These are phyloP conservation scores for Stagonosporopsis vannaccii DNA, from an alignment of 2,329 filamentous ascomycete species.

Conservation along the genomic window DNA sequence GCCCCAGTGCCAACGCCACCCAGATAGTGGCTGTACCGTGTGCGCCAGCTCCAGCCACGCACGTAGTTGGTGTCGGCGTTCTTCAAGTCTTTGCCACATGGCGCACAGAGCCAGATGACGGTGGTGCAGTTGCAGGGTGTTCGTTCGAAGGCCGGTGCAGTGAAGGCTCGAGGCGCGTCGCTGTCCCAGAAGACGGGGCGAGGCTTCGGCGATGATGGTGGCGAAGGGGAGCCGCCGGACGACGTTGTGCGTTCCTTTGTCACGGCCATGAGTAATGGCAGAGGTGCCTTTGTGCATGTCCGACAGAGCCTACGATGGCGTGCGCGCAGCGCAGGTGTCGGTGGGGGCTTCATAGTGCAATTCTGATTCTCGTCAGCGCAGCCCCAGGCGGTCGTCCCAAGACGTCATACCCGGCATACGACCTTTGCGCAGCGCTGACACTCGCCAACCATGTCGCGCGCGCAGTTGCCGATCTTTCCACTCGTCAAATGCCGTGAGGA, in stretches of 20 bases:
- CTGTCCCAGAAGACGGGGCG: constrained; percentile 27
- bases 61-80: constrained; percentile 65
- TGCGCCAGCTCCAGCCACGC: constrained; percentile 87
- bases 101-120: constrained; percentile 83
- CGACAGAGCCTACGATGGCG: constrained; percentile 84
- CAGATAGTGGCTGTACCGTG: constrained; percentile 77
- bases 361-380: constrained; percentile 66
- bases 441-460: constrained; percentile 83
- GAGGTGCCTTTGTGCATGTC: constrained; percentile 74
- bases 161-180: constrained; percentile 46
- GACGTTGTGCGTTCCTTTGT: constrained; percentile 31
- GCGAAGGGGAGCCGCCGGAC: constrained; percentile 27
- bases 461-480: constrained; percentile 79
- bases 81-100: constrained; percentile 77
- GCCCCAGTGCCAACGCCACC: constrained; percentile 86
- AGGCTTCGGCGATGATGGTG: constrained; percentile 31
- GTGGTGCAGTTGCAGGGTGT: constrained; percentile 66
- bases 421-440: constrained; percentile 79
- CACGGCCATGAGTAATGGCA: constrained; percentile 59
- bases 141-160: constrained; percentile 58
- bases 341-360: constrained; percentile 84
- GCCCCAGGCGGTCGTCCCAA: not conserved
- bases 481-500: constrained; percentile 53
- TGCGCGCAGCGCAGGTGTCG: constrained; percentile 69
- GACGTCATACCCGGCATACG: constrained; percentile 76